Percentiles rank a stretch among this genome's conserved stretches.
Evolutionary conservation across 805 yeast species (phyloP).

Genomic region (Hagleromyces aurorensis): DNA sequence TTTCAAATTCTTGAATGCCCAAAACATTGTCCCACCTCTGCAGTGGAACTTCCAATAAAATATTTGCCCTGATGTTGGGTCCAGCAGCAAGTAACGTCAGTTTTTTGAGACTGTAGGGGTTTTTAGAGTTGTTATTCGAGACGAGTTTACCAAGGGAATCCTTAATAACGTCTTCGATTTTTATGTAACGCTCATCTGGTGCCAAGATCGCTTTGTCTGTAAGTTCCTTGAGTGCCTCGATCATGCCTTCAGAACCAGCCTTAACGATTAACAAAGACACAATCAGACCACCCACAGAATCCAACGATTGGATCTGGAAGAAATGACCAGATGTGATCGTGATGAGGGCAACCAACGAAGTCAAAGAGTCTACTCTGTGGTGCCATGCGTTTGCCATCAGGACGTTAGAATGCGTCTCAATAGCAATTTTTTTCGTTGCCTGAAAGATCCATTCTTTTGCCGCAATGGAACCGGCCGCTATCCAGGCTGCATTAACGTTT

Average conservation of each 20-base stretch:
- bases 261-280: constrained; percentile 76
- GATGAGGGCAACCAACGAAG: constrained; percentile 81
- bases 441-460: constrained; percentile 84
- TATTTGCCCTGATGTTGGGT: constrained; percentile 40
- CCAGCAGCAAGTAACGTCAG: constrained; percentile 49
- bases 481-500: constrained; percentile 90
- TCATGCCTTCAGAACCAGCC: constrained; percentile 76
- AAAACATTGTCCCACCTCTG: constrained; percentile 41
- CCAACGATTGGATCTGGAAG: constrained; percentile 73
- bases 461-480: constrained; percentile 81
- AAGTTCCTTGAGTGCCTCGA: constrained; percentile 63
- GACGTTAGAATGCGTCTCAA: constrained; percentile 73
- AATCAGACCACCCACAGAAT: constrained; percentile 83
- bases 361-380: constrained; percentile 88
- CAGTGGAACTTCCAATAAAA: constrained; percentile 33
- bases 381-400: constrained; percentile 98
- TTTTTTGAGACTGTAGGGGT: constrained; percentile 33
- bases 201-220: constrained; percentile 61
- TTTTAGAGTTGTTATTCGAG: constrained; percentile 36
- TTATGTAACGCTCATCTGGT: constrained; percentile 41
- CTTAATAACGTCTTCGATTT: constrained; percentile 35
- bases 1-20: constrained; percentile 35
- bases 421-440: constrained; percentile 76
- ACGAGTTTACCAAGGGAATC: constrained; percentile 29
- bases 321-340: constrained; percentile 83